Conservation (phyloP, 805 yeast genomes). For the Starmera quercuum region DNA sequence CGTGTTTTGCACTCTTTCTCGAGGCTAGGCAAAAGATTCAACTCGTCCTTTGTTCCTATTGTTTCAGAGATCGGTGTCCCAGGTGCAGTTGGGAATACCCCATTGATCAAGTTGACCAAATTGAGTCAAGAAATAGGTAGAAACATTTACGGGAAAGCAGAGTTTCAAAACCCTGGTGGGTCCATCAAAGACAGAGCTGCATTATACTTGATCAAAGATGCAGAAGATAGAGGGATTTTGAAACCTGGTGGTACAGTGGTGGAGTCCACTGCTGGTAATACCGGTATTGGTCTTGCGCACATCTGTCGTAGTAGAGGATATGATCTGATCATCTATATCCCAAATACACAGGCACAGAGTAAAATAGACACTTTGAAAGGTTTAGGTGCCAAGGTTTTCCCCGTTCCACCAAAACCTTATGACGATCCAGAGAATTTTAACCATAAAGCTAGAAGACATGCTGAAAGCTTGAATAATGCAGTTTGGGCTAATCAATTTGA, state of each 20-base stretch:
- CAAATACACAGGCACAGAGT: constrained; percentile 77
- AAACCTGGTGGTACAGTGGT: constrained; percentile 79
- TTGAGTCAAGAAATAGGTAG: constrained; percentile 55
- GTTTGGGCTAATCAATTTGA: constrained; percentile 94
- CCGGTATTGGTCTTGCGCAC: constrained; percentile 89
- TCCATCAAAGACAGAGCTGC: constrained; percentile 92
- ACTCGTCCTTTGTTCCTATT: constrained; percentile 35
- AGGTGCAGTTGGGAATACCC: constrained; percentile 92
- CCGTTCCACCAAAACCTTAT: constrained; percentile 82
- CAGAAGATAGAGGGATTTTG: constrained; percentile 60
- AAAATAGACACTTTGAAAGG: constrained; percentile 69
- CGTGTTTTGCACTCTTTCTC: too few species aligned
- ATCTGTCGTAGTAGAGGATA: constrained; percentile 79
- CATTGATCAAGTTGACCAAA: constrained; percentile 55
- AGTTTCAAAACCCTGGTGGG: constrained; percentile 91
- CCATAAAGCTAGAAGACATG: constrained; percentile 82
- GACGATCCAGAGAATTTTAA: constrained; percentile 81
- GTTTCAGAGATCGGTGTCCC: constrained; percentile 62
- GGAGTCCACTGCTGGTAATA: constrained; percentile 93
- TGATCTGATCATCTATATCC: constrained; percentile 83
- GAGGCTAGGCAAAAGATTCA: too few species aligned
- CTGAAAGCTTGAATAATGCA: constrained; percentile 67
- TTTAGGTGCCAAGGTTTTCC: constrained; percentile 80
- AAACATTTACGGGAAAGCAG: constrained; percentile 84
- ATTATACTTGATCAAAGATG: constrained; percentile 65